Evolutionary conservation across 208 protist genomes (phyloP).

Genomic region (Leishmania mexicana): DNA sequence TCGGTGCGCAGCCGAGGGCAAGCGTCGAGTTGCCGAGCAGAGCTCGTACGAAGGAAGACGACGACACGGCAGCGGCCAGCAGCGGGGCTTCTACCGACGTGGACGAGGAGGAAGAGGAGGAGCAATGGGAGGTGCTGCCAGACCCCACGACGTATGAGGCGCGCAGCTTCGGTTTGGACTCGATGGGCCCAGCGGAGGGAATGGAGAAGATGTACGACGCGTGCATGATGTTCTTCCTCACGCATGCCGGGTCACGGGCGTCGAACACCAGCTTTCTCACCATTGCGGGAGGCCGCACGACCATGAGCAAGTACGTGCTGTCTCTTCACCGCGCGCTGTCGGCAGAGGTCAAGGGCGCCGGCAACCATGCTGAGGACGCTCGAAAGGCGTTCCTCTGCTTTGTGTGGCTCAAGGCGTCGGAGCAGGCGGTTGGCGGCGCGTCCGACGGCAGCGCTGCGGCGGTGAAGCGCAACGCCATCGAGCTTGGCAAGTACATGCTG

Average conservation of each 20-base stretch:
- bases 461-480: conserved; percentile 49
- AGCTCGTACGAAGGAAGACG: not conserved
- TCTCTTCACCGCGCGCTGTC: conserved; percentile 58
- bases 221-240: conserved; percentile 44
- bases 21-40: not conserved
- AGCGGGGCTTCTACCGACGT: conserved; percentile 1
- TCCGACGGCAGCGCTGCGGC: conserved; percentile 9
- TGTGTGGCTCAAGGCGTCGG: conserved; percentile 62
- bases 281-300: conserved; percentile 22
- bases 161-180: conserved; percentile 52
- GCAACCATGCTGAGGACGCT: conserved; percentile 40
- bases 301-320: conserved; percentile 55
- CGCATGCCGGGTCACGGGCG: conserved; percentile 36
- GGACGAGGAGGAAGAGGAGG: conserved; percentile 35
- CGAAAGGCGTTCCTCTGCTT: conserved; percentile 51
- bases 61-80: not conserved
- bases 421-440: conserved; percentile 32
- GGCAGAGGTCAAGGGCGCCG: conserved; percentile 37
- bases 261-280: conserved; percentile 27
- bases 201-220: conserved; percentile 53
- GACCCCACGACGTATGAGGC: conserved; percentile 26
- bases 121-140: conserved; percentile 42
- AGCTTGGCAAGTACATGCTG: conserved; percentile 57
- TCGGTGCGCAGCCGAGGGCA: not conserved
- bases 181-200: conserved; percentile 25